phyloP scores from a whole-genome alignment of 345 rosid genomes.

The Gossypium longicalyx region DNA sequence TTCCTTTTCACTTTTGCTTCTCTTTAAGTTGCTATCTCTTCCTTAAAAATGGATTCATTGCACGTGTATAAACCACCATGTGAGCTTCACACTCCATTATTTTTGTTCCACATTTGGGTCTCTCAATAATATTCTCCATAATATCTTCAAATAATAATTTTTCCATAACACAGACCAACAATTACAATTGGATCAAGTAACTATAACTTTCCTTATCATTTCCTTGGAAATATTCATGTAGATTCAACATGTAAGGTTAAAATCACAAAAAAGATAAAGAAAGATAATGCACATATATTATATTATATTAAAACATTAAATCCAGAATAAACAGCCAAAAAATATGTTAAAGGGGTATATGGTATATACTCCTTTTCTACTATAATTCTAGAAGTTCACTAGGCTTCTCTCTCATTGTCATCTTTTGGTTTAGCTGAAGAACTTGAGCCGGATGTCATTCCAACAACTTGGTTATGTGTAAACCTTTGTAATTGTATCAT shows the following conservation, averaged over 20 bases:
- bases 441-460: slow-evolving; percentile 80
- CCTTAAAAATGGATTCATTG: not conserved
- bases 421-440: slow-evolving; percentile 66
- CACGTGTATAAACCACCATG: slow-evolving; percentile 30
- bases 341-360: slow-evolving; percentile 26
- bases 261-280: slow-evolving; percentile 22
- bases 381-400: slow-evolving; percentile 24
- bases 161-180: slow-evolving; percentile 4
- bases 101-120: slow-evolving; percentile 29
- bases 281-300: slow-evolving; percentile 47
- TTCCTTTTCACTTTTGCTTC: slow-evolving; percentile 7
- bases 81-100: slow-evolving; percentile 25
- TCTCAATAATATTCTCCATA: slow-evolving; percentile 10
- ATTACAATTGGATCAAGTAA: slow-evolving; percentile 2
- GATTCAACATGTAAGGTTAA: slow-evolving; percentile 22
- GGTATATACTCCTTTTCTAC: slow-evolving; percentile 28
- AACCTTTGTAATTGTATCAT: slow-evolving; percentile 97
- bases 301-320: slow-evolving; percentile 43
- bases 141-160: no score
- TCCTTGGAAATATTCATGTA: slow-evolving; percentile 30
- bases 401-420: slow-evolving; percentile 53
- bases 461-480: slow-evolving; percentile 73
- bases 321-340: slow-evolving; percentile 25
- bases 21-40: slow-evolving; percentile 20
- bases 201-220: slow-evolving; percentile 22